phyloP scores from a whole-genome alignment of 352 stramenopile genomes.

The Globisporangium splendens region DNA sequence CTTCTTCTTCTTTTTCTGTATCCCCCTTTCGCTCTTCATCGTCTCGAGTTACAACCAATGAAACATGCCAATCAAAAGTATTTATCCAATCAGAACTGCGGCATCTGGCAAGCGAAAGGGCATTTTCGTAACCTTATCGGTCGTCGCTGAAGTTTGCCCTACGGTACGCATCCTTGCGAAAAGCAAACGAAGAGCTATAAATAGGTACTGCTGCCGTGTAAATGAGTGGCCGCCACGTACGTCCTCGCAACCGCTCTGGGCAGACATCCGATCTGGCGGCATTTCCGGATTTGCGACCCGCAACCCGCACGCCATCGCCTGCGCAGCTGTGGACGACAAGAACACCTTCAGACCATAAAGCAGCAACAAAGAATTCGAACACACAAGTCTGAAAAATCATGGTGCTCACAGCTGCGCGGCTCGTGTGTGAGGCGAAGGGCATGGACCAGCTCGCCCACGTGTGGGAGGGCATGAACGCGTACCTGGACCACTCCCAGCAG shows the following conservation, averaged over 20 bases:
- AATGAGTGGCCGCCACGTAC: conserved; percentile 17
- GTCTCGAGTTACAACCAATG: not conserved
- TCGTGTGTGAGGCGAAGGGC: conserved; percentile 39
- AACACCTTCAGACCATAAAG: too few relatives aligned
- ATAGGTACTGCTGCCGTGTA: not conserved
- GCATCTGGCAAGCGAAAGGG: conserved; percentile 17
- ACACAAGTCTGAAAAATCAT: conserved; percentile 19
- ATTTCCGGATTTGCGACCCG: conserved; percentile 11
- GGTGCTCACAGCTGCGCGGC: conserved; percentile 47
- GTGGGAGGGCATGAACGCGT: conserved; percentile 38
- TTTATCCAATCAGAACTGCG: conserved; percentile 1
- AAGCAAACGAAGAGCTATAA: conserved; percentile 5
- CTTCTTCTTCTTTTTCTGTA: not conserved
- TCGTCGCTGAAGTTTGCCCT: conserved; percentile 1
- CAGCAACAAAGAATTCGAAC: too few relatives aligned
- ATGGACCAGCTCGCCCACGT: conserved; percentile 61
- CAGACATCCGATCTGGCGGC: not conserved
- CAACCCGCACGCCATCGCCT: conserved; percentile 1
- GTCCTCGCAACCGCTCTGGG: too few relatives aligned
- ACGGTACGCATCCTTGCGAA: not conserved
- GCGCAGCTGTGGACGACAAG: conserved; percentile 13
- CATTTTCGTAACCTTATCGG: conserved; percentile 3
- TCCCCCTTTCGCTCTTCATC: not conserved
- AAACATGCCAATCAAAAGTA: not conserved
- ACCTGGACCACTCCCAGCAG: conserved; percentile 45